These are phyloP conservation scores for Ceriops zippeliana DNA, from an alignment of 345 rosid genomes.

Conservation along the genomic window DNA sequence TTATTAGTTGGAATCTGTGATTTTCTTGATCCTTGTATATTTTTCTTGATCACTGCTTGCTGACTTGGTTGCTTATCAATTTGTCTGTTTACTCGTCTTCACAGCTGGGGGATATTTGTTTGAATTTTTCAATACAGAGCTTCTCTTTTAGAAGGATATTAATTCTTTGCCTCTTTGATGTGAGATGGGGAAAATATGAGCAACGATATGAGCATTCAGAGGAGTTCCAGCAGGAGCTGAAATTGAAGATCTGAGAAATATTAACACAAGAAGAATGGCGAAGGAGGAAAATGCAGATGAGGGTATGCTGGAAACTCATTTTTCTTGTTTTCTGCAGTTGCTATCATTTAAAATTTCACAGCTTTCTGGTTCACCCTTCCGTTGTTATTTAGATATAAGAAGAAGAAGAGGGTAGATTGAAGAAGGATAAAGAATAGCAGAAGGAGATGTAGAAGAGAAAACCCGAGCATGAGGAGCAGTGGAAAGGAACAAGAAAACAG, in stretches of 20 bases:
- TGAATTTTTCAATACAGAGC: background rate
- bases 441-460: constrained; percentile 95
- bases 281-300: constrained; percentile 94
- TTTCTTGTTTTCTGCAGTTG: constrained; percentile 11
- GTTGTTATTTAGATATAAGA: constrained; percentile 67
- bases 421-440: constrained; percentile 95
- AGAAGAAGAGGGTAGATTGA: constrained; percentile 96
- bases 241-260: constrained; percentile 78
- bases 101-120: background rate
- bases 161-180: constrained; percentile 6
- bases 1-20: background rate
- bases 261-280: constrained; percentile 97
- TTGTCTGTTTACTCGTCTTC: too few species aligned
- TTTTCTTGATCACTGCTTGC: constrained; percentile 1
- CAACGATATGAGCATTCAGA: constrained; percentile 66
- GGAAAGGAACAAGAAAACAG: constrained; percentile 97
- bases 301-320: constrained; percentile 49
- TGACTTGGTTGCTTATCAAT: too few species aligned
- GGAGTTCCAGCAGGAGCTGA: constrained; percentile 75
- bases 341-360: background rate
- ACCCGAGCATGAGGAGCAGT: constrained; percentile 96
- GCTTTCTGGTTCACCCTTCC: background rate
- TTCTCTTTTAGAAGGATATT: background rate
- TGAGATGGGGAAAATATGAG: constrained; percentile 76
- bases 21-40: too few species aligned